phyloP scores from a whole-genome alignment of 805 yeast species.

The Yarrowia yakushimensis region DNA sequence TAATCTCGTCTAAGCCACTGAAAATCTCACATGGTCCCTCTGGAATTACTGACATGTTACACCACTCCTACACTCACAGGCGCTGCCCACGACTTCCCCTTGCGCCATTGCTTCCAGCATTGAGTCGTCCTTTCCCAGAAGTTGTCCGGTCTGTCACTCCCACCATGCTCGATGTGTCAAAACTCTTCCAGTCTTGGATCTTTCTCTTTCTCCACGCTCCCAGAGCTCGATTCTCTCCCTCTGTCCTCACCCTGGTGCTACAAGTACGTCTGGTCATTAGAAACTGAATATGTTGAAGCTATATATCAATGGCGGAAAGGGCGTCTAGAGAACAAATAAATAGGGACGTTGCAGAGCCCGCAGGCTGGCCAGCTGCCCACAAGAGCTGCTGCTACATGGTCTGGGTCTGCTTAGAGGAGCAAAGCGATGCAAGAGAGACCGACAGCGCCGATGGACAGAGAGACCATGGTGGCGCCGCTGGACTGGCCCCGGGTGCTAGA shows the following conservation, averaged over 20 bases:
- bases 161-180: too few relatives aligned
- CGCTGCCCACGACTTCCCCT: too few relatives aligned
- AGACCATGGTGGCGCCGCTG: constrained; percentile 17
- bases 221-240: too few relatives aligned
- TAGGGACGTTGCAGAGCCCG: constrained; percentile 4
- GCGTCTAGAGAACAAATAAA: constrained; percentile 11
- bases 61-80: too few relatives aligned
- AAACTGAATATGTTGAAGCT: constrained; percentile 10
- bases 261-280: background rate
- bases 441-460: constrained; percentile 8
- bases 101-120: too few relatives aligned
- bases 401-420: constrained; percentile 6
- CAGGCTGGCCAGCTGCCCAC: constrained; percentile 3
- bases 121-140: too few relatives aligned
- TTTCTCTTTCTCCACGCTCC: background rate
- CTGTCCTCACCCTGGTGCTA: background rate
- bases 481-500: constrained; percentile 10
- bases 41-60: too few relatives aligned
- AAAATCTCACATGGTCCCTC: too few relatives aligned
- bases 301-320: constrained; percentile 2
- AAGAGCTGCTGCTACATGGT: constrained; percentile 1
- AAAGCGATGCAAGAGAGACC: constrained; percentile 13
- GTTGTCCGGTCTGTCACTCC: too few relatives aligned
- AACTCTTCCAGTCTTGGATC: too few relatives aligned
- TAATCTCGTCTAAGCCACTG: too few relatives aligned